Conservation (phyloP, 164 flowering plant species). For the Macadamia integrifolia region DNA sequence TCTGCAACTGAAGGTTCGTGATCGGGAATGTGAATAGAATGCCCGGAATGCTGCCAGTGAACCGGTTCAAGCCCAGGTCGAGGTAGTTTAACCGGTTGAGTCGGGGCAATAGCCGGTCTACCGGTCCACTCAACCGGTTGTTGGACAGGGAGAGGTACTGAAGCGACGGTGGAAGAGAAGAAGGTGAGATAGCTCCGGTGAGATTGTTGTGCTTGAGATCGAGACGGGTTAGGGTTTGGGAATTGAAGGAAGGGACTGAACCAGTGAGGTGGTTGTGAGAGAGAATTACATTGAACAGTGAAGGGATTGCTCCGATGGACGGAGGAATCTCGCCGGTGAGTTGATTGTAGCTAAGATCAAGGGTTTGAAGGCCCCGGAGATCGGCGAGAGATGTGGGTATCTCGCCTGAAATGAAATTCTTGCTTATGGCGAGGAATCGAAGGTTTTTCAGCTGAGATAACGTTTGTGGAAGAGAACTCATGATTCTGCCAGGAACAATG, state of each 20-base stretch:
- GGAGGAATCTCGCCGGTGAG: slow-evolving; percentile 53
- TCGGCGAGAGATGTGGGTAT: slow-evolving; percentile 52
- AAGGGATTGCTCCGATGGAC: slow-evolving; percentile 43
- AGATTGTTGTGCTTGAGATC: slow-evolving; percentile 79
- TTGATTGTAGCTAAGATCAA: slow-evolving; percentile 85
- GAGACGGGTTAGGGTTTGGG: slow-evolving; percentile 53
- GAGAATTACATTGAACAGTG: slow-evolving; percentile 58
- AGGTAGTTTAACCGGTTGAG: slow-evolving; percentile 58
- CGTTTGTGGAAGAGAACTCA: slow-evolving; percentile 56
- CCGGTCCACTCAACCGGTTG: slow-evolving; percentile 66
- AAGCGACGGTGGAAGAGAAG: slow-evolving; percentile 55
- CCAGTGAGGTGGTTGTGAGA: slow-evolving; percentile 74
- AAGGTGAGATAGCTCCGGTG: slow-evolving; percentile 55
- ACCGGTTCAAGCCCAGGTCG: slow-evolving; percentile 79
- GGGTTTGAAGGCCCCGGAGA: slow-evolving; percentile 46
- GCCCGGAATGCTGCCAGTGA: slow-evolving; percentile 70
- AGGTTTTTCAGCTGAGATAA: slow-evolving; percentile 49
- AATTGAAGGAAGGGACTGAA: slow-evolving; percentile 49
- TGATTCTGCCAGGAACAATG: slow-evolving; percentile 73
- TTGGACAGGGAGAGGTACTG: slow-evolving; percentile 71
- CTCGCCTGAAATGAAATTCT: slow-evolving; percentile 65
- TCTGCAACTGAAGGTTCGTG: slow-evolving; percentile 58
- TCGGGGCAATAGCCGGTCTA: slow-evolving; percentile 40
- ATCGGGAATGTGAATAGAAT: slow-evolving; percentile 60
- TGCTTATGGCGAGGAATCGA: slow-evolving; percentile 62